A percentile compares a stretch with the other conserved stretches of the same genome.
Evolutionary conservation across 179 eudicot species (phyloP).

Genomic region (Silene coronaria): DNA sequence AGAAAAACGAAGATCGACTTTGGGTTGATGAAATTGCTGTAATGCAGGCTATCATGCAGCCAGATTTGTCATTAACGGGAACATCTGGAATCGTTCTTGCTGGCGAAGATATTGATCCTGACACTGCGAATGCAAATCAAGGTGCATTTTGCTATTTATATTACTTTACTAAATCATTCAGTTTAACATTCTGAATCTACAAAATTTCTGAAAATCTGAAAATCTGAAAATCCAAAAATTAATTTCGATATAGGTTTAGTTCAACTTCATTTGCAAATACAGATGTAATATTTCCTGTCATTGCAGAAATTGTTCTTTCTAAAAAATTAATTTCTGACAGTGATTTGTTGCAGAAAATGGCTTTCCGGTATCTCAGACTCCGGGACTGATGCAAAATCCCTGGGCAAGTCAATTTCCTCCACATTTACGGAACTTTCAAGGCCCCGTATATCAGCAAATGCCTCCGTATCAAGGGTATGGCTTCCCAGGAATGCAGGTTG

Average conservation of each 20-base stretch:
- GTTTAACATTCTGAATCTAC: too few relatives aligned
- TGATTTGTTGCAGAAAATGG: slow-evolving; percentile 33
- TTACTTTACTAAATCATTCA: background rate
- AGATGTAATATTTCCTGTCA: background rate
- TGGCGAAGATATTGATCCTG: slow-evolving; percentile 51
- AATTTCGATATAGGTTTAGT: too few relatives aligned
- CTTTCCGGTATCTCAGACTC: slow-evolving; percentile 26
- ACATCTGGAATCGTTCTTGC: slow-evolving; percentile 54
- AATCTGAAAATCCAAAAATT: too few relatives aligned
- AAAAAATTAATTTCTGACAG: too few relatives aligned
- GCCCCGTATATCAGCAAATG: slow-evolving; percentile 52
- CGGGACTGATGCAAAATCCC: slow-evolving; percentile 42
- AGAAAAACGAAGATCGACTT: slow-evolving; percentile 58
- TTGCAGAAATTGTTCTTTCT: too few relatives aligned
- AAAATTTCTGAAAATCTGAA: too few relatives aligned
- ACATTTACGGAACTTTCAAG: slow-evolving; percentile 52
- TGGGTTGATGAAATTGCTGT: slow-evolving; percentile 87
- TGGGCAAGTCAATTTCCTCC: slow-evolving; percentile 50
- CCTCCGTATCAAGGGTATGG: slow-evolving; percentile 62
- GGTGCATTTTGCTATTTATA: slow-evolving; percentile 28
- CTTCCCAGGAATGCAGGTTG: slow-evolving; percentile 54
- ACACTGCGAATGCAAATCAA: slow-evolving; percentile 40
- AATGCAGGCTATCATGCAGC: slow-evolving; percentile 65
- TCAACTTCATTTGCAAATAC: too few relatives aligned
- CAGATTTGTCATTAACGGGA: slow-evolving; percentile 50